Evolutionary conservation across 129 eudicot genomes (phyloP), one percentile per base, ranked within the genome.

Genomic region (Artemisia annua): DNA sequence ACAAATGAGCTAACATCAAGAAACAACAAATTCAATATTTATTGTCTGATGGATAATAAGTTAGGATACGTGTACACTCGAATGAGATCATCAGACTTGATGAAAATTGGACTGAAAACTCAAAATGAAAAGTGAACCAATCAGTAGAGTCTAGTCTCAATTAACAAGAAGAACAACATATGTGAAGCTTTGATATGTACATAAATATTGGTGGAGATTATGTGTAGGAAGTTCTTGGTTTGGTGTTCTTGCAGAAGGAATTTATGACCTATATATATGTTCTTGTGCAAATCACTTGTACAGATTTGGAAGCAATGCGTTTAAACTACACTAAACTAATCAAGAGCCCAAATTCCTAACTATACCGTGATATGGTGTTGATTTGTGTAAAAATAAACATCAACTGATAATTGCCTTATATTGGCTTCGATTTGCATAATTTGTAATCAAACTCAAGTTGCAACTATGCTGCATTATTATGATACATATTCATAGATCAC

Each of bases 371-470:
- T 52, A 16, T 52, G 57, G n/a, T 13, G 57, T 52, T 51, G 10
- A 51, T 3, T 52, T 13, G 19, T 7, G 18, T 15, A 52, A 11
- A 52, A 15, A 52, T 15, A 52, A 13, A 15, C 57, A 52, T 52
- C 18, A 17, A 52, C 46, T 39, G 46, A 39, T 39, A 39, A 39
- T 39, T 39, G 9, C 12, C 69, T 39, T 24, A 65, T 65, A 43
- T 64, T 18, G 57, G 48, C 71, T 67, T 67, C 20, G 30, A 68
- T 7, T 50, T 68, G 72, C 46, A 50, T 39, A 39, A 39, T 67
- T 14, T 11, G 44, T 68, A 50, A 35, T 19, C n/a, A 18, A 67
- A 49, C 43, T 49, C 72, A 67, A 67, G 60, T 50, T 50, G 46
- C 60, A 67, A 50, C 28, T n/a, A 68, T 51, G 10, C 73, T 51